Conservation (phyloP, 2,329 filamentous ascomycete species). For the Fusarium torulosum region DNA sequence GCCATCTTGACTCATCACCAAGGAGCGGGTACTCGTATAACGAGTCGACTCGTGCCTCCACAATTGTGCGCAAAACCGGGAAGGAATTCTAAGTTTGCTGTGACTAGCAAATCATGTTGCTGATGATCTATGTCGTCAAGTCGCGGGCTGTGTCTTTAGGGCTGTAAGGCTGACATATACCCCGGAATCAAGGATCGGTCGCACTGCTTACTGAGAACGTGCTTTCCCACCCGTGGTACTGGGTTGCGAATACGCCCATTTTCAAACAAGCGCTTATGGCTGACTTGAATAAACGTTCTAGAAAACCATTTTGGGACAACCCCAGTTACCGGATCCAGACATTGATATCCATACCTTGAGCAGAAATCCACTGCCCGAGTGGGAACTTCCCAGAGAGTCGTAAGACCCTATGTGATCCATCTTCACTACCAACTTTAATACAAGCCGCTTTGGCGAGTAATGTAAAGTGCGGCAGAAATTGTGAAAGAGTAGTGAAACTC, state of each 20-base stretch:
- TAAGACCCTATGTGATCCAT: background rate
- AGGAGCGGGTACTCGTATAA: conserved; percentile 25
- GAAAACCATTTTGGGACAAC: conserved; percentile 11
- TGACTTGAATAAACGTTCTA: conserved; percentile 20
- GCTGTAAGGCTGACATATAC: conserved; percentile 49
- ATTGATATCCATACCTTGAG: background rate
- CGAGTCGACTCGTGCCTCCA: conserved; percentile 20
- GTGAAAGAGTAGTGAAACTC: background rate
- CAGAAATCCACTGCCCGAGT: background rate
- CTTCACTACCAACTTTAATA: background rate
- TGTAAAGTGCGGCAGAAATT: background rate
- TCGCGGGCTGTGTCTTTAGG: conserved; percentile 39
- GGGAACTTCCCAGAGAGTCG: conserved; percentile 1
- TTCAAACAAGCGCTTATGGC: conserved; percentile 9
- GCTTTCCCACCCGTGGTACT: conserved; percentile 16
- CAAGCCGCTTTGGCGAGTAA: background rate
- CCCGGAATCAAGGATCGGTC: conserved; percentile 41
- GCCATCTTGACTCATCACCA: conserved; percentile 33
- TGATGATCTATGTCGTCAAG: conserved; percentile 18
- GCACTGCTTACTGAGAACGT: conserved; percentile 36
- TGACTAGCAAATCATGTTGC: conserved; percentile 27
- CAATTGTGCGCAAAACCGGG: conserved; percentile 20
- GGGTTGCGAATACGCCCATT: background rate
- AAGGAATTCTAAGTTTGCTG: conserved; percentile 12
- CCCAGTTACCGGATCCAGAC: conserved; percentile 1